These are phyloP conservation scores for Exophiala mesophila DNA, from an alignment of 2,329 filamentous ascomycete species.

Conservation along the genomic window DNA sequence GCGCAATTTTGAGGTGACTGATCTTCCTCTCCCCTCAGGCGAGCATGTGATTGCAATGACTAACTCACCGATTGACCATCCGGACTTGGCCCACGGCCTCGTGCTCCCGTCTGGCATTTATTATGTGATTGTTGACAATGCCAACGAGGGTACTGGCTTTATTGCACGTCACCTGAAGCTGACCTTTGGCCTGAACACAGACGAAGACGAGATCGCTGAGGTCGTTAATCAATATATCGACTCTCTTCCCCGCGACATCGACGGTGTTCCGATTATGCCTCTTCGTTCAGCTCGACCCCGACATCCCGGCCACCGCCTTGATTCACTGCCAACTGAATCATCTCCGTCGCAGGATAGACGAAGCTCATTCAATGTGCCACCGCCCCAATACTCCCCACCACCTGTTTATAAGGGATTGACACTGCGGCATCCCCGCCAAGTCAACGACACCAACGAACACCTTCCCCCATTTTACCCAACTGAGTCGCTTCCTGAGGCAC, in stretches of 20 bases:
- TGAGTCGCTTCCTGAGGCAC: not conserved
- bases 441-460: conserved; percentile 1
- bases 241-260: not conserved
- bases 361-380: conserved; percentile 2
- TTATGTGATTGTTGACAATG: conserved; percentile 4
- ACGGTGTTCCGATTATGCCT: not conserved
- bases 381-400: conserved; percentile 9
- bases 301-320: conserved; percentile 5
- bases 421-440: conserved; percentile 11
- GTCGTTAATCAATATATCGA: conserved; percentile 1
- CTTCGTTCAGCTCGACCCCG: conserved; percentile 2
- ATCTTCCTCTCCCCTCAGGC: conserved; percentile 1
- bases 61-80: not conserved
- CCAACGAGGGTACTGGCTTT: not conserved
- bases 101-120: conserved; percentile 9
- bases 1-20: conserved; percentile 8
- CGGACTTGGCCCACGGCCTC: conserved; percentile 1
- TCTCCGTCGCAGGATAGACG: not conserved
- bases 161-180: not conserved
- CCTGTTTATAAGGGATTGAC: conserved; percentile 1
- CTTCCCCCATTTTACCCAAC: not conserved
- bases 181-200: conserved; percentile 1
- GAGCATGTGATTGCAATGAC: conserved; percentile 1
- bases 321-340: not conserved
- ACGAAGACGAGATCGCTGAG: not conserved